Percentiles rank a stretch among this genome's conserved stretches.
These are phyloP conservation scores for Claviceps monticola DNA, from an alignment of 2,329 filamentous ascomycete species.

Conservation along the genomic window DNA sequence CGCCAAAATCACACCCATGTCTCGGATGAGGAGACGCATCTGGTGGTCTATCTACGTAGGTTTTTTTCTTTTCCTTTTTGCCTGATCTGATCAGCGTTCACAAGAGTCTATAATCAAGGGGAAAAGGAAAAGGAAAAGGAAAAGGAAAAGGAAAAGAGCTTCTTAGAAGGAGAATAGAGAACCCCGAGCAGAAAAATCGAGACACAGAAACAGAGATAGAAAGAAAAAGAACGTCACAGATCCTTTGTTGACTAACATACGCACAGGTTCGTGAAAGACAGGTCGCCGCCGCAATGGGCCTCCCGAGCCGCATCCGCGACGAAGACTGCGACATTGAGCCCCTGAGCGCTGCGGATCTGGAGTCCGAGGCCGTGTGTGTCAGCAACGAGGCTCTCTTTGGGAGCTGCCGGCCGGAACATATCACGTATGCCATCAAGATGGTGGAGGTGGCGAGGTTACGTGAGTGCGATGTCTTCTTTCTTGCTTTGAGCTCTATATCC, in stretches of 20 bases:
- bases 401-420: conserved; percentile 18
- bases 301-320: conserved; percentile 24
- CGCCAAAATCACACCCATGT: conserved; percentile 13
- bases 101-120: too few relatives aligned
- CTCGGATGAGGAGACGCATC: conserved; percentile 28
- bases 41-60: conserved; percentile 42
- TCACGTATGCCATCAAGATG: conserved; percentile 24
- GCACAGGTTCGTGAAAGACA: conserved; percentile 23
- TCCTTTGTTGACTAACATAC: not conserved
- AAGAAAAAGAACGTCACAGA: not conserved
- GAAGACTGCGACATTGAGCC: conserved; percentile 26
- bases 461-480: conserved; percentile 8
- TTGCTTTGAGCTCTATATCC: not conserved
- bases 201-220: not conserved
- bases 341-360: conserved; percentile 17
- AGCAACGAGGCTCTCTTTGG: conserved; percentile 14
- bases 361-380: conserved; percentile 14
- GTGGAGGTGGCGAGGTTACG: conserved; percentile 21
- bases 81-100: not conserved
- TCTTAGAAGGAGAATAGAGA: not conserved
- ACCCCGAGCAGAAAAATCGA: not conserved
- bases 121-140: not conserved
- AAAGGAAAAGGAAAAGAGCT: not conserved
- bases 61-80: too few relatives aligned
- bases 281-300: conserved; percentile 21